Evolutionary conservation across 768 basidiomycete genomes (phyloP).

Genomic region (Boletus sp.): DNA sequence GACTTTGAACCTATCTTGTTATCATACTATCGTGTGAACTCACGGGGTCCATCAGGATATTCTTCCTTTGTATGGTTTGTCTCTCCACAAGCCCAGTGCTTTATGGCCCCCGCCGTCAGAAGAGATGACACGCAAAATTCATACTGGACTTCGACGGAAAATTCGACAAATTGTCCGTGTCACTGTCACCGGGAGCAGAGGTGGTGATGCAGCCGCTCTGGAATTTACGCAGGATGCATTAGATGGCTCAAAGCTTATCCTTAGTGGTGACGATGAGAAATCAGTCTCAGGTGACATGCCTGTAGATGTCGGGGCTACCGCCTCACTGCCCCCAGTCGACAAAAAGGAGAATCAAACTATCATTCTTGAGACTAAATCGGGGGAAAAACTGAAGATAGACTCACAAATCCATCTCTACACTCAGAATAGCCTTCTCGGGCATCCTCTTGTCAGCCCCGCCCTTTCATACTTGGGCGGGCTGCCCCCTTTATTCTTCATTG

Average conservation of each 20-base stretch:
- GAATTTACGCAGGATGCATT: constrained; percentile 6
- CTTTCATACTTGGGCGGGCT: constrained; percentile 85
- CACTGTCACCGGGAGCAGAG: constrained; percentile 22
- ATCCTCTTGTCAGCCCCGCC: constrained; percentile 82
- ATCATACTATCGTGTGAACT: neutral
- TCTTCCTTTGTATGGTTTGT: constrained; percentile 70
- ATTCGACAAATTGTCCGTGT: constrained; percentile 54
- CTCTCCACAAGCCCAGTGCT: constrained; percentile 73
- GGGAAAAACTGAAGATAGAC: constrained; percentile 51
- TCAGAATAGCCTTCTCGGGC: constrained; percentile 68
- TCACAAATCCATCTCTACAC: constrained; percentile 86
- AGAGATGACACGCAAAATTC: constrained; percentile 56
- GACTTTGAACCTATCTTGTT: constrained; percentile 15
- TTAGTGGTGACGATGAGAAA: constrained; percentile 3
- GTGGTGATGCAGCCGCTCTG: neutral
- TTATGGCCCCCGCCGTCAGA: constrained; percentile 76
- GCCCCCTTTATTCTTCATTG: constrained; percentile 81
- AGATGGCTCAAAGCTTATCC: constrained; percentile 6
- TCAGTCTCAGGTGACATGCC: constrained; percentile 31
- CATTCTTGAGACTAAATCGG: constrained; percentile 41
- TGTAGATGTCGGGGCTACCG: constrained; percentile 49
- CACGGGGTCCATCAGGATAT: constrained; percentile 54
- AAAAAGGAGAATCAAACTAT: constrained; percentile 43
- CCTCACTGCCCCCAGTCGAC: constrained; percentile 39
- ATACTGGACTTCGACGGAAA: constrained; percentile 54